Evolutionary conservation across 2,329 filamentous ascomycete genomes (phyloP).

Genomic region (Sporothrix dimorphospora): DNA sequence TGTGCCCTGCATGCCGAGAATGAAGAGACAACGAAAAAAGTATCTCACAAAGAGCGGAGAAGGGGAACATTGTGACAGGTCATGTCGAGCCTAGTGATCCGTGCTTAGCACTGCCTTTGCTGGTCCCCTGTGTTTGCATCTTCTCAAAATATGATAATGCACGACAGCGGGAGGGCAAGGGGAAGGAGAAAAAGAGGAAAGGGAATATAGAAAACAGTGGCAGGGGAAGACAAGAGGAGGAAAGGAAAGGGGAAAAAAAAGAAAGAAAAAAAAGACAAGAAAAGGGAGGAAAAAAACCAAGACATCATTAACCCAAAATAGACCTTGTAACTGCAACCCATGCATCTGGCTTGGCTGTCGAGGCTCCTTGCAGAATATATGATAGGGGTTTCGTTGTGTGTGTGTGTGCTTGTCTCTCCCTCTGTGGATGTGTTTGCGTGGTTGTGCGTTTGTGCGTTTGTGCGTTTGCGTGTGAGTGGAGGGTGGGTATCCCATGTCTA

Average conservation of each 20-base stretch:
- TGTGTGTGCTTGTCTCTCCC: conserved; percentile 5
- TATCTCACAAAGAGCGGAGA: neutral
- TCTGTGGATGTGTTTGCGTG: conserved; percentile 9
- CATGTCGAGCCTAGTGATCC: neutral
- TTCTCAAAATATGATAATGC: conserved; percentile 9
- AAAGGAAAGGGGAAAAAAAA: neutral
- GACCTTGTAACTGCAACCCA: neutral
- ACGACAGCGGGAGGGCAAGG: conserved; percentile 1
- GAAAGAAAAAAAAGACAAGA: neutral
- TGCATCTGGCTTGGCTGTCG: conserved; percentile 11
- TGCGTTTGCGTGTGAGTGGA: conserved; percentile 7
- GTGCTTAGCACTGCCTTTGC: neutral
- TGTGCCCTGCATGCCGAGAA: conserved; percentile 12
- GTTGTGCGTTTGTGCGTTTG: neutral
- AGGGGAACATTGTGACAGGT: conserved; percentile 10
- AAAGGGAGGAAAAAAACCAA: neutral
- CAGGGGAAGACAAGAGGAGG: too few species aligned
- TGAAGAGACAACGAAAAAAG: neutral
- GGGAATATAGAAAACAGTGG: neutral
- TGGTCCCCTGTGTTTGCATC: neutral
- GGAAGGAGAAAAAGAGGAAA: neutral
- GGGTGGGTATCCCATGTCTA: neutral
- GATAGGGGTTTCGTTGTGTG: neutral
- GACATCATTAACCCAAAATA: conserved; percentile 22
- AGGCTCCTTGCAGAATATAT: conserved; percentile 19